phyloP scores from a whole-genome alignment of 257 asterid genomes.

The Gentiana straminea region DNA sequence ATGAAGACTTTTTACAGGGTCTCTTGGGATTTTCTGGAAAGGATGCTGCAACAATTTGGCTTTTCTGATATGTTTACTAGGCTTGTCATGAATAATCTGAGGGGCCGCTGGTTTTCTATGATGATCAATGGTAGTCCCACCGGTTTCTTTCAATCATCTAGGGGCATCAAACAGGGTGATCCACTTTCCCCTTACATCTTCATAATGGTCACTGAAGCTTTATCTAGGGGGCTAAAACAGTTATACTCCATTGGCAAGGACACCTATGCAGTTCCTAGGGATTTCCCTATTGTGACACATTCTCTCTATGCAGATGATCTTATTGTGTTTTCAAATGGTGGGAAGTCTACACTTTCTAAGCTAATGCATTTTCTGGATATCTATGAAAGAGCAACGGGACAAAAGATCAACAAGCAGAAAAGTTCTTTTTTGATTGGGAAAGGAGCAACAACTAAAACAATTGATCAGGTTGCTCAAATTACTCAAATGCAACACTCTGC shows the following conservation, averaged over 20 bases:
- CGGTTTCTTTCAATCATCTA: not conserved
- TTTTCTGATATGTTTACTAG: not conserved
- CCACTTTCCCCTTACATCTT: not conserved
- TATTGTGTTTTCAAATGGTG: not conserved
- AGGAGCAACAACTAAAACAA: not conserved
- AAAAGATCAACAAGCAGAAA: not conserved
- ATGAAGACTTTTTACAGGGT: too few species aligned
- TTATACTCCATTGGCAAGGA: not conserved
- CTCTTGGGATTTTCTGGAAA: not conserved
- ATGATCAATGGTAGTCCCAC: not conserved
- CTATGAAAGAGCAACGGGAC: not conserved
- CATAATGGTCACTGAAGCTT: not conserved
- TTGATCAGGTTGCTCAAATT: not conserved
- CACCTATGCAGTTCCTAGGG: too few species aligned
- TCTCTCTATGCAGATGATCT: too few species aligned
- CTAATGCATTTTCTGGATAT: not conserved
- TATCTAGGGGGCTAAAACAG: not conserved
- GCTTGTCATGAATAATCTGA: not conserved
- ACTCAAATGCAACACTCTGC: not conserved
- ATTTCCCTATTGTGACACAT: too few species aligned
- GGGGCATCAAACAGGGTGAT: not conserved
- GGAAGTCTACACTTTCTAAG: not conserved
- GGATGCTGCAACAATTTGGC: not conserved
- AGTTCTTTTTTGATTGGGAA: not conserved
- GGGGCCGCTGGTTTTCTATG: not conserved